A percentile compares a stretch with the other conserved stretches of the same genome.
phyloP scores from a whole-genome alignment of 2,329 filamentous ascomycete genomes.

The Metarhizium anisopliae region DNA sequence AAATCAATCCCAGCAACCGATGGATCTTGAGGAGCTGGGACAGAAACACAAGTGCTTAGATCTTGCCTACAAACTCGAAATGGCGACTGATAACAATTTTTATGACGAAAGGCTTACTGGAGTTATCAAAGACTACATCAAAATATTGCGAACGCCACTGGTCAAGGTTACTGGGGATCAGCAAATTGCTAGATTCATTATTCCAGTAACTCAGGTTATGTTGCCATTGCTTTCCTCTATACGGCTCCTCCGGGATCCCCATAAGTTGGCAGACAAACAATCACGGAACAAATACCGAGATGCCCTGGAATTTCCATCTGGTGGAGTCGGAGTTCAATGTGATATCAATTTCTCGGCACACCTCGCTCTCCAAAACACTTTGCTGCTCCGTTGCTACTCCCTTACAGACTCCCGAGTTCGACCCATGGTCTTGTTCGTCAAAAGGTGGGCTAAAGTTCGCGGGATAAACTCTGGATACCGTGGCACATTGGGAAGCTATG shows the following conservation, averaged over 20 bases:
- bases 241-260: slow-evolving; percentile 37
- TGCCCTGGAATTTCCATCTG: slow-evolving; percentile 68
- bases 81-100: slow-evolving; percentile 37
- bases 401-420: slow-evolving; percentile 69
- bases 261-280: slow-evolving; percentile 40
- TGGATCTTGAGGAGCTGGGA: slow-evolving; percentile 31
- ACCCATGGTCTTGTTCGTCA: slow-evolving; percentile 75
- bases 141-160: slow-evolving; percentile 34
- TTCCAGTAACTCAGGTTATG: slow-evolving; percentile 28
- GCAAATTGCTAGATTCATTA: slow-evolving; percentile 13
- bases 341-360: slow-evolving; percentile 89
- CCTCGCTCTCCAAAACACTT: slow-evolving; percentile 75
- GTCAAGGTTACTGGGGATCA: slow-evolving; percentile 6
- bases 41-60: slow-evolving; percentile 46
- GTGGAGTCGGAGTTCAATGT: slow-evolving; percentile 72
- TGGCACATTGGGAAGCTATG: slow-evolving; percentile 81
- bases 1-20: slow-evolving; percentile 6
- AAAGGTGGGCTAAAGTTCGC: slow-evolving; percentile 80
- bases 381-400: slow-evolving; percentile 75
- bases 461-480: slow-evolving; percentile 82
- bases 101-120: slow-evolving; percentile 30
- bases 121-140: slow-evolving; percentile 40
- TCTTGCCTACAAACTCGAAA: slow-evolving; percentile 46
- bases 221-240: slow-evolving; percentile 32
- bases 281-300: slow-evolving; percentile 46